Percentiles rank a stretch among this genome's conserved stretches.
These are phyloP conservation scores for Pseudisothecium myosuroides DNA, from an alignment of 225 moss, liverwort and hornwort genomes.

Conservation along the genomic window DNA sequence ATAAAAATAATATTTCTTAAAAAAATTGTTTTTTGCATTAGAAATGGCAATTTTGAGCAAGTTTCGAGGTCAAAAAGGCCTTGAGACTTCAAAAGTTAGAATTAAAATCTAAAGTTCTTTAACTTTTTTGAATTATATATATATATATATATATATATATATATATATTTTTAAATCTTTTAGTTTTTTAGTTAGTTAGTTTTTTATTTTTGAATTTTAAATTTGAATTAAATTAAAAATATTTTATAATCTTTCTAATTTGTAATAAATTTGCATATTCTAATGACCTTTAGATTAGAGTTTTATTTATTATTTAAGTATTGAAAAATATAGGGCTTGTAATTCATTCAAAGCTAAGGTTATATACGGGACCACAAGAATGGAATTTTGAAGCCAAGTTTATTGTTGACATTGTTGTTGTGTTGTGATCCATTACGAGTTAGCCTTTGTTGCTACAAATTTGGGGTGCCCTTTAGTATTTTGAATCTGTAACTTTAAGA, in stretches of 20 bases:
- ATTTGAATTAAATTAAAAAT: neutral
- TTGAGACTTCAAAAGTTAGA: accelerated
- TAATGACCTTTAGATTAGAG: no score
- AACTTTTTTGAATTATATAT: no score
- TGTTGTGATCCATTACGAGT: neutral
- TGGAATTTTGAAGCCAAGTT: neutral
- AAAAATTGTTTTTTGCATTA: neutral
- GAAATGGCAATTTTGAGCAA: neutral
- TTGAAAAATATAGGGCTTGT: neutral
- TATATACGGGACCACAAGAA: neutral
- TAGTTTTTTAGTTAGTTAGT: accelerated
- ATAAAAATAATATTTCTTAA: neutral
- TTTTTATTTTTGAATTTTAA: neutral
- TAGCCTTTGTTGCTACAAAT: neutral
- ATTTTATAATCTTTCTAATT: neutral
- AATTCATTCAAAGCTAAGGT: neutral
- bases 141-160: no score
- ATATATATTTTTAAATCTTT: neutral
- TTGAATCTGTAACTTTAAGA: neutral
- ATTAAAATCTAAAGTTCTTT: neutral
- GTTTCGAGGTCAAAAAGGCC: neutral
- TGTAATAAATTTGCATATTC: neutral
- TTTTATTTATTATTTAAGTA: neutral
- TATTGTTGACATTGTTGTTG: neutral
- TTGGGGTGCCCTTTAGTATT: neutral